These are phyloP conservation scores for Saccharomycopsis oosterbeekiorum DNA, from an alignment of 805 yeast species.

Conservation along the genomic window DNA sequence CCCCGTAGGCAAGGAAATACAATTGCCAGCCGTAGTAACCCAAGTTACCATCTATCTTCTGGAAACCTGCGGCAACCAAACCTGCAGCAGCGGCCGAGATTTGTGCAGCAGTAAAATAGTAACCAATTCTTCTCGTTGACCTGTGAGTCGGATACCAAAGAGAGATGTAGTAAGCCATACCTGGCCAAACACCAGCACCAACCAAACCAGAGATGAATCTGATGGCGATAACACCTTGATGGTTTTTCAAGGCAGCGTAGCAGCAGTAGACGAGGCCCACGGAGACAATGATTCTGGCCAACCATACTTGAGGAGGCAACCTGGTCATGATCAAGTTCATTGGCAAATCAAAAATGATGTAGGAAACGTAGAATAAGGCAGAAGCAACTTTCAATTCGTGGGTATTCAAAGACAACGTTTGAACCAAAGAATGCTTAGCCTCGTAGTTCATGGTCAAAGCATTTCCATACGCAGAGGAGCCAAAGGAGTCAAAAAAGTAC, in stretches of 20 bases:
- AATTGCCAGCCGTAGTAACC: conserved; percentile 82
- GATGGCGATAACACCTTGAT: conserved; percentile 56
- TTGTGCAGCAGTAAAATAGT: conserved; percentile 87
- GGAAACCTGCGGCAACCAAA: conserved; percentile 79
- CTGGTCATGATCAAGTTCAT: conserved; percentile 81
- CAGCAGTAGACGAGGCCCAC: conserved; percentile 75
- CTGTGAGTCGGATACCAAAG: conserved; percentile 79
- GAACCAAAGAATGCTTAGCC: conserved; percentile 50
- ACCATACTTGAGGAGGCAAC: conserved; percentile 78
- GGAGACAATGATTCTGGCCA: conserved; percentile 63
- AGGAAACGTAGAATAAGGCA: conserved; percentile 76
- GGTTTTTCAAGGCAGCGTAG: conserved; percentile 48
- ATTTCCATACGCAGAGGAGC: conserved; percentile 66
- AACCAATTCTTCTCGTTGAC: conserved; percentile 71
- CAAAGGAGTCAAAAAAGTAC: conserved; percentile 72
- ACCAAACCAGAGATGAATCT: conserved; percentile 66
- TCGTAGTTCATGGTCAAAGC: conserved; percentile 69
- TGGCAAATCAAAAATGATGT: conserved; percentile 76
- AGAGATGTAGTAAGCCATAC: conserved; percentile 72
- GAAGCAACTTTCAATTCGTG: conserved; percentile 64
- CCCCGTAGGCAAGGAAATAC: conserved; percentile 73
- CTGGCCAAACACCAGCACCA: conserved; percentile 89
- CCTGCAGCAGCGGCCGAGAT: conserved; percentile 87
- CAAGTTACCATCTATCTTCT: conserved; percentile 59
- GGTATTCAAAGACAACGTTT: conserved; percentile 39